Evolutionary conservation across 169 alveolate species (phyloP).

Genomic region (Cryptosporidium tyzzeri): DNA sequence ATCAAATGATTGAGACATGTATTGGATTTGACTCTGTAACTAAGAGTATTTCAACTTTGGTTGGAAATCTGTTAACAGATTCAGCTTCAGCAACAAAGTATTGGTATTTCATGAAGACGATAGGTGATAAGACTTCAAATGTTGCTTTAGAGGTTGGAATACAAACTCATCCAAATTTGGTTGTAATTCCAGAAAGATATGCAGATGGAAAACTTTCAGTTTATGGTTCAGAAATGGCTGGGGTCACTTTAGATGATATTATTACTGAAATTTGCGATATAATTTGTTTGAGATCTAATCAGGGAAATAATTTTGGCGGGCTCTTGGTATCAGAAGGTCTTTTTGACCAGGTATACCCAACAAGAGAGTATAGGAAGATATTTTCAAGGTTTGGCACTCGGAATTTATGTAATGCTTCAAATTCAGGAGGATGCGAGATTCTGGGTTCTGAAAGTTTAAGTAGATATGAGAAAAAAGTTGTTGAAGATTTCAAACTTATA

Average conservation of each 20-base stretch:
- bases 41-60: conserved; percentile 84
- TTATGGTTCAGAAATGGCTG: conserved; percentile 88
- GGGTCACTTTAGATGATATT: conserved; percentile 92
- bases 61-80: conserved; percentile 90
- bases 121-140: conserved; percentile 91
- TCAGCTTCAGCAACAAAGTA: conserved; percentile 90
- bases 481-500: conserved; percentile 48
- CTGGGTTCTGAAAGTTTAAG: conserved; percentile 3
- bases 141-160: conserved; percentile 86
- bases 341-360: conserved; percentile 93
- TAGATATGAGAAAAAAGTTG: conserved; percentile 15
- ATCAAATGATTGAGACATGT: conserved; percentile 83
- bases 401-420: neutral
- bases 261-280: conserved; percentile 95
- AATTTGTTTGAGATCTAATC: conserved; percentile 91
- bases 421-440: neutral
- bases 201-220: conserved; percentile 24
- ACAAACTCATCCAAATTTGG: conserved; percentile 88
- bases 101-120: conserved; percentile 88
- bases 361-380: conserved; percentile 89
- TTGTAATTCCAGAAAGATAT: conserved; percentile 85
- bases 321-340: conserved; percentile 97
- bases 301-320: conserved; percentile 95
- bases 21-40: conserved; percentile 91
- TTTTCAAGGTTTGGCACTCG: conserved; percentile 74